Evolutionary conservation across 495 filamentous ascomycete genomes (phyloP), one percentile per base, ranked within the genome.

Genomic region (Aeminium ludgeri): DNA sequence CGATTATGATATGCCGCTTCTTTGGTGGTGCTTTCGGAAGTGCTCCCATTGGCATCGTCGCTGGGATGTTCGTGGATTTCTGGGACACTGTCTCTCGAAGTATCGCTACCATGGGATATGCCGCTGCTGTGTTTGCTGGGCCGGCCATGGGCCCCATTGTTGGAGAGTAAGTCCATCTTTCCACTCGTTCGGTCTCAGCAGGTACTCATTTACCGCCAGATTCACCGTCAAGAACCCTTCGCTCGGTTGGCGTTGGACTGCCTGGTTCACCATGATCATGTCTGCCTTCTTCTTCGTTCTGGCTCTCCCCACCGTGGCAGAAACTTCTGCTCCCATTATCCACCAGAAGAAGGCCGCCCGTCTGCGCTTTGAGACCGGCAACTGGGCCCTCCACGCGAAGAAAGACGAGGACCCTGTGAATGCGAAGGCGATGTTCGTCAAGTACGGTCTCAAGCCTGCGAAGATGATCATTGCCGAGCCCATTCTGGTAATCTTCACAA

Each of bases 1-100:
- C 70, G 5, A 67, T 82, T 46, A 54, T 82, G 38, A 46, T 80
- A 31, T 69, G 65, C 45, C 71, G 78, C 0, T 75, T 82, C 51
- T 57, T 83, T 8, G 55, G 64, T 4, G 78, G 76, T 10, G 49
- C 70, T 20, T 77, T 80, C 48, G 77, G 75, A 16, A 69, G 68
- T 39, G 70, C 76, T 0, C 72, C 78, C 6, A 50, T 82, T 10
- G 70, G 74, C 2, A 65, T 79, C 30, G 66, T 73, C 8, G 69
- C 67, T 20, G 79, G 75, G 40, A 64, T 65, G 16, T 56, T 74
- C 43, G 71, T 65, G 4, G 77, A 83, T 52, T 62, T 81, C 36
- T 82, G 67, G 64, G 57, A 62, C 30, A 66, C 72, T 10, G 52
- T 68, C 12, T 61, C 73, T 33, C 65, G 76, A 7, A 74, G 67